phyloP scores from a whole-genome alignment of 208 protist genomes.

The Novymonas esmeraldas region DNA sequence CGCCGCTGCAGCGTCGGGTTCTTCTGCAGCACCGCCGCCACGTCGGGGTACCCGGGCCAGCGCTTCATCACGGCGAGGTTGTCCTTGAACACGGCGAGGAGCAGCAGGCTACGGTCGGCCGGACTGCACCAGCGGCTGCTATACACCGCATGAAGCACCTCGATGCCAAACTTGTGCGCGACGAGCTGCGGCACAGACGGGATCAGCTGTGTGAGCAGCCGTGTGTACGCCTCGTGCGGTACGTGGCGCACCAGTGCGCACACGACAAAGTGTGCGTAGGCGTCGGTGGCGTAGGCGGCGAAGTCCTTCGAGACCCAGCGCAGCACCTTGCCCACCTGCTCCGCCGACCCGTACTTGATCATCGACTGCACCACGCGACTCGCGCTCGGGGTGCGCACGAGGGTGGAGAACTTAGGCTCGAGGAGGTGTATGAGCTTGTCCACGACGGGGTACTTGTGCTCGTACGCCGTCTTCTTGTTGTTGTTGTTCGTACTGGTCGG shows the following conservation, averaged over 20 bases:
- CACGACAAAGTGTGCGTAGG: slow-evolving; percentile 87
- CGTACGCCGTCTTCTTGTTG: slow-evolving; percentile 64
- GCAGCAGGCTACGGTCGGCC: slow-evolving; percentile 69
- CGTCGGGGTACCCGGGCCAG: slow-evolving; percentile 81
- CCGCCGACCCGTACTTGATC: slow-evolving; percentile 87
- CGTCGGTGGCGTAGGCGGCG: slow-evolving; percentile 65
- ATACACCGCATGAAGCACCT: slow-evolving; percentile 82
- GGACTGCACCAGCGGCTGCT: slow-evolving; percentile 80
- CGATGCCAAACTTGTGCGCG: slow-evolving; percentile 87
- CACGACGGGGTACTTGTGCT: slow-evolving; percentile 89
- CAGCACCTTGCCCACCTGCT: slow-evolving; percentile 66
- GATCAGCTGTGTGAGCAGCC: slow-evolving; percentile 64
- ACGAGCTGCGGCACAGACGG: slow-evolving; percentile 73
- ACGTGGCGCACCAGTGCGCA: slow-evolving; percentile 83
- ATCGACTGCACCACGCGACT: slow-evolving; percentile 92
- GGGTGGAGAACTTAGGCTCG: slow-evolving; percentile 73
- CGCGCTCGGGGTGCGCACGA: slow-evolving; percentile 71
- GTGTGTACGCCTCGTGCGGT: slow-evolving; percentile 71
- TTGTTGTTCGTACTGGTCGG: no score
- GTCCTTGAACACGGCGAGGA: slow-evolving; percentile 87
- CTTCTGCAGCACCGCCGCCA: slow-evolving; percentile 69
- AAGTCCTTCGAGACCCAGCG: slow-evolving; percentile 67
- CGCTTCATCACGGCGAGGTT: slow-evolving; percentile 85
- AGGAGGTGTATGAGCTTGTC: slow-evolving; percentile 83
- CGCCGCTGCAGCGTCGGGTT: slow-evolving; percentile 74